Base-by-base conservation (phyloP, 257 asterid genomes). In the Solanum pimpinellifolium region DNA sequence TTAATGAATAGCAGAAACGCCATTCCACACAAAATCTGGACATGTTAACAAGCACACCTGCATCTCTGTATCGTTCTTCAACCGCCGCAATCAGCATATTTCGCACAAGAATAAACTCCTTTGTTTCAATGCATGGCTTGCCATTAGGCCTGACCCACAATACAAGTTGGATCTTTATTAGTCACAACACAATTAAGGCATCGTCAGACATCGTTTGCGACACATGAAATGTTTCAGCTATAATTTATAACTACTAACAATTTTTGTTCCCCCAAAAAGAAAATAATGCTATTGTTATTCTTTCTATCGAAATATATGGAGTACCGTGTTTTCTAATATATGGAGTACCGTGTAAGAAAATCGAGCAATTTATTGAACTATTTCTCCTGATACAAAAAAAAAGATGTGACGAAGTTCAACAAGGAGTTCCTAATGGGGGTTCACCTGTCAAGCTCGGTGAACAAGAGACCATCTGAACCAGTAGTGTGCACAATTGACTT, bases 1-100 rank as follows among this genome's bases (percentile, higher is more conserved):
- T 52, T 52, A 16, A 77, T 12, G 21, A 8, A 25, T 60, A 65
- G 20, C 31, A 73, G 84, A 42, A 11, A 76, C 15, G 7, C 2
- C 35, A 42, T 6, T 20, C 47, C 18, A 72, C 41, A 52, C 84
- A 69, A 25, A 56, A 49, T 42, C 83, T 29, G 70, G 21, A 21
- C 21, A 69, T 74, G 82, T 27, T 46, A 27, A 85, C 62, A 85
- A 84, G 59, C 20, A 2, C 1, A 92, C 95, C 95, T 87, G 93
- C 93, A 89, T 92, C 95, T 27, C 59, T 87, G 87, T 92, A 92
- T 76, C 95, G 93, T 83, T 92, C 95, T 88, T 92, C 95, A 15
- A 92, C 89, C 4, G 91, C 95, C 77, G 95, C 95, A 86, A 90
- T 85, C 86, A 91, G 86, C 95, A 92, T 92, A 85, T 91, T 91